Evolutionary conservation across 352 stramenopile genomes (phyloP).

Genomic region (Phytophthora meadii): DNA sequence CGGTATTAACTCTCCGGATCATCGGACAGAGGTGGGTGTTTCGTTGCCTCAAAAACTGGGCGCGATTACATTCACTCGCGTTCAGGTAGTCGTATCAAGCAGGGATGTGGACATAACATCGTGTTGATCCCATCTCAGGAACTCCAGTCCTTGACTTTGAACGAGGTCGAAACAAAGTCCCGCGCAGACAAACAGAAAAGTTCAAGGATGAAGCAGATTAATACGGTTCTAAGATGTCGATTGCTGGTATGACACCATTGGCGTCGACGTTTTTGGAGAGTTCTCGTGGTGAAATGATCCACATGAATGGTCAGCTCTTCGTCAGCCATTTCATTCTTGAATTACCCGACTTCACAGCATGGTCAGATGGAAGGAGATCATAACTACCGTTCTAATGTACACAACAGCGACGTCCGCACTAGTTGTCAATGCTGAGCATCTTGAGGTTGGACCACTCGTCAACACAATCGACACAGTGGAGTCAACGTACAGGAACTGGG

Average conservation of each 20-base stretch:
- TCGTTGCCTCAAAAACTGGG: background rate
- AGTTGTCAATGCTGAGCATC: background rate
- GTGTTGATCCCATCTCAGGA: constrained; percentile 17
- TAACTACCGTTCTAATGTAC: too few relatives aligned
- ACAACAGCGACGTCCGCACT: too few relatives aligned
- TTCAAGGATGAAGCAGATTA: background rate
- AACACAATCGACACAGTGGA: constrained; percentile 21
- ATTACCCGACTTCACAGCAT: background rate
- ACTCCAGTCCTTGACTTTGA: background rate
- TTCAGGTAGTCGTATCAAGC: constrained; percentile 13
- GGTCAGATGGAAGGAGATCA: too few relatives aligned
- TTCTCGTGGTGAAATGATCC: constrained; percentile 2
- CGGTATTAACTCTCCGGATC: constrained; percentile 2
- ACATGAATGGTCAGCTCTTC: too few relatives aligned
- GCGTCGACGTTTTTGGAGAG: background rate
- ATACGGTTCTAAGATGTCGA: background rate
- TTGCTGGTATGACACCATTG: background rate
- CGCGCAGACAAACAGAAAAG: constrained; percentile 1
- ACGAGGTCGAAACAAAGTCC: constrained; percentile 12
- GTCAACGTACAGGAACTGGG: constrained; percentile 27
- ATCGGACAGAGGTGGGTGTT: constrained; percentile 7
- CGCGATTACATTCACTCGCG: background rate
- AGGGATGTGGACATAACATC: constrained; percentile 18
- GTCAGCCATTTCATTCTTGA: background rate
- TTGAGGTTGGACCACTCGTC: constrained; percentile 4